Conservation (phyloP, 2,329 filamentous ascomycete genomes). For the Penicillium sp. region DNA sequence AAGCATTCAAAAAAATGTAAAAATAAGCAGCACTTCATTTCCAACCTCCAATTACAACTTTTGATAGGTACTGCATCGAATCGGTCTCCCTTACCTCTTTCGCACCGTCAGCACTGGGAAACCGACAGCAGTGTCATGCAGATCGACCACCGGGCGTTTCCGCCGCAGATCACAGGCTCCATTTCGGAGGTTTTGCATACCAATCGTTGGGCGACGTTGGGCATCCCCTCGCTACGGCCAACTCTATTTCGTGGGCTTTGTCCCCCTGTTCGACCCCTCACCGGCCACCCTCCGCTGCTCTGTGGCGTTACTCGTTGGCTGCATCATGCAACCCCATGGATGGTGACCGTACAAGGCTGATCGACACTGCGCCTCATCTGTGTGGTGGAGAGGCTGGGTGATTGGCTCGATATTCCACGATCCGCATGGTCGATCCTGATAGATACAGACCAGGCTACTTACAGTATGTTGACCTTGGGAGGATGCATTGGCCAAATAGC, state of each 20-base stretch:
- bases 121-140: conserved; percentile 15
- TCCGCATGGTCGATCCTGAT: conserved; percentile 6
- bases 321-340: background rate
- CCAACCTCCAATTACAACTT: background rate
- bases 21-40: background rate
- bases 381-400: conserved; percentile 21
- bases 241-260: conserved; percentile 20
- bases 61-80: background rate
- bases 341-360: conserved; percentile 15
- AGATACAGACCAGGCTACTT: conserved; percentile 3
- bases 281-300: background rate
- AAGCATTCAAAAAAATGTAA: background rate
- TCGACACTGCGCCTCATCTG: conserved; percentile 29
- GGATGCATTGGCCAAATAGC: background rate
- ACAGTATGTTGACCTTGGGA: background rate
- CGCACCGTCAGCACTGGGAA: background rate
- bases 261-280: conserved; percentile 1
- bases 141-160: conserved; percentile 33
- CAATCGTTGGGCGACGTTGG: conserved; percentile 30
- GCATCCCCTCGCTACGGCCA: conserved; percentile 23
- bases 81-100: background rate
- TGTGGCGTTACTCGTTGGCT: background rate
- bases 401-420: conserved; percentile 35
- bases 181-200: conserved; percentile 31
- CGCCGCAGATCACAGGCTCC: conserved; percentile 33